Evolutionary conservation across 306 rosid genomes (phyloP).

Genomic region (Lotus japonicus): DNA sequence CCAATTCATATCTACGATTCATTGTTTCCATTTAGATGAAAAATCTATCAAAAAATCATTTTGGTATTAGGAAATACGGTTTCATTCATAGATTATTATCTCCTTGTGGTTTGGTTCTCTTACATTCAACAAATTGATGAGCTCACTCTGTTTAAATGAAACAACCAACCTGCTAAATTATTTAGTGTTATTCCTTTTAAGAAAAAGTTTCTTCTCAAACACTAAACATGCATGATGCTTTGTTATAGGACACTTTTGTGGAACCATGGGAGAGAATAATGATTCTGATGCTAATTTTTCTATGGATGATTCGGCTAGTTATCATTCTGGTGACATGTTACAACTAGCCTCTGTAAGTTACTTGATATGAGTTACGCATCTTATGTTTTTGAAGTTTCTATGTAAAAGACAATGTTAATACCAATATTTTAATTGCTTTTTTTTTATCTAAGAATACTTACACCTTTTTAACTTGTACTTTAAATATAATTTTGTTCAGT

Average conservation of each 20-base stretch:
- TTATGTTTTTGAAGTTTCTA: neutral
- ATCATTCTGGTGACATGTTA: constrained; percentile 23
- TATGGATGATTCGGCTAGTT: constrained; percentile 33
- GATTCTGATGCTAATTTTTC: constrained; percentile 43
- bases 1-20: constrained; percentile 16
- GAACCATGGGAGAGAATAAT: constrained; percentile 36
- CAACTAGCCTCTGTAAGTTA: too few relatives aligned
- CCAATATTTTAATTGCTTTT: neutral
- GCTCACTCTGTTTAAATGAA: constrained; percentile 28
- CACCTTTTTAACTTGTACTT: neutral
- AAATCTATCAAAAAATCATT: constrained; percentile 16
- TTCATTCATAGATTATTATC: constrained; percentile 24
- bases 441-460: neutral
- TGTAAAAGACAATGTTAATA: neutral
- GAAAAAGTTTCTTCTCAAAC: constrained; percentile 10
- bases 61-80: constrained; percentile 17
- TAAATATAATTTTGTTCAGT: neutral
- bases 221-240: neutral
- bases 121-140: constrained; percentile 21
- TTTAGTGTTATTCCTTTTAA: neutral
- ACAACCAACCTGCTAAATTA: too few relatives aligned
- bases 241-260: constrained; percentile 35
- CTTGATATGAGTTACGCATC: neutral
- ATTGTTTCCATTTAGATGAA: constrained; percentile 16
- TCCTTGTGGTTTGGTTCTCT: constrained; percentile 30